Percentiles rank a stretch among this genome's conserved stretches.
Evolutionary conservation across 140 eudicot genomes (phyloP).

Genomic region (Flaveria floridana): DNA sequence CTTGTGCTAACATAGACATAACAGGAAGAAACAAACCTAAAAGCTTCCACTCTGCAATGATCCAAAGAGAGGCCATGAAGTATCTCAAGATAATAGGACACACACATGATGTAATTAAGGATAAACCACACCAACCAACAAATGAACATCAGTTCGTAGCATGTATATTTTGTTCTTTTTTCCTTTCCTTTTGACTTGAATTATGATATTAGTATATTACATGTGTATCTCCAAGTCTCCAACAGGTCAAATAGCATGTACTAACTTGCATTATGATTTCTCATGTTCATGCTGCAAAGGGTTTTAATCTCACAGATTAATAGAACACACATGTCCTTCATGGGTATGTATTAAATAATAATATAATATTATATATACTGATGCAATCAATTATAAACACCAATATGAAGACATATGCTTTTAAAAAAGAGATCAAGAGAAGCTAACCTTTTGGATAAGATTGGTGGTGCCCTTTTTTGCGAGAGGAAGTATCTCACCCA

Average conservation of each 20-base stretch:
- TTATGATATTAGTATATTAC: conserved; percentile 7
- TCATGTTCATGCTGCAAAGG: conserved; percentile 16
- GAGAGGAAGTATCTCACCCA: conserved; percentile 53
- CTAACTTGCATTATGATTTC: conserved; percentile 7
- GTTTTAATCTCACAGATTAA: neutral
- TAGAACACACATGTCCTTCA: neutral
- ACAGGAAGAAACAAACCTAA: neutral
- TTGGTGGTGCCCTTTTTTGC: conserved; percentile 47
- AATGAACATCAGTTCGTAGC: conserved; percentile 1
- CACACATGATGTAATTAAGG: neutral
- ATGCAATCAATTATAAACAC: conserved; percentile 2
- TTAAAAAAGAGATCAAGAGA: conserved; percentile 22
- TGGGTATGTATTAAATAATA: neutral
- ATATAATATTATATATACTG: neutral
- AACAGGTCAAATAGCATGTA: neutral
- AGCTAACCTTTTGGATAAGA: conserved; percentile 74
- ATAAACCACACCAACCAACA: neutral
- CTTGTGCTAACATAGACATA: neutral
- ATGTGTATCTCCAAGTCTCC: neutral
- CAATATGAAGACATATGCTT: neutral
- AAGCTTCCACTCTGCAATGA: neutral
- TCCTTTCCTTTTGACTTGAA: neutral
- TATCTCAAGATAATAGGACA: neutral
- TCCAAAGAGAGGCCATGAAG: neutral
- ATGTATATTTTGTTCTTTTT: neutral